Percentiles rank a stretch among this genome's conserved stretches.
Conservation (phyloP, 176 grass and related monocot genomes). For the Eleusine indica region DNA sequence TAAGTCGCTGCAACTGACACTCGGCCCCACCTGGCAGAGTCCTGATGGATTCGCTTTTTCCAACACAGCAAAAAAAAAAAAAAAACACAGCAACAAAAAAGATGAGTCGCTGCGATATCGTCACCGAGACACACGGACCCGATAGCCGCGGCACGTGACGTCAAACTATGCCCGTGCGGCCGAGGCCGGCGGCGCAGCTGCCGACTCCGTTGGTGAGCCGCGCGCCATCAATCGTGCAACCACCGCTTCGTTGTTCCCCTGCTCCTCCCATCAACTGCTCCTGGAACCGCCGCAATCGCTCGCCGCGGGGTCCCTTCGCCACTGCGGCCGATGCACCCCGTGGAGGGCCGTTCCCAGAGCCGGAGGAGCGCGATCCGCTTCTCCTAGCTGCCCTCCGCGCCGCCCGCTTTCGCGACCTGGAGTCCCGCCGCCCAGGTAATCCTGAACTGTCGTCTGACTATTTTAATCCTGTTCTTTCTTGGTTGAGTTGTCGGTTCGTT, state of each 20-base stretch:
- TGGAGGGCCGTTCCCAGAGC: constrained; percentile 1
- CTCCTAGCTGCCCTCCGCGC: constrained; percentile 41
- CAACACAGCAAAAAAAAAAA: no score
- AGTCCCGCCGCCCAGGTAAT: constrained; percentile 54
- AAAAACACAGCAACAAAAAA: neutral
- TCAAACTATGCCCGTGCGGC: constrained; percentile 25
- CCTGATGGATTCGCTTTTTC: no score
- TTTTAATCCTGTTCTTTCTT: neutral
- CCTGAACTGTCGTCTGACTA: neutral
- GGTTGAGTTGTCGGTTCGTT: neutral
- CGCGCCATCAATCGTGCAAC: neutral
- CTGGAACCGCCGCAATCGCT: neutral
- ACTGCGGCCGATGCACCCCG: neutral
- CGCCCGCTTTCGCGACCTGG: constrained; percentile 51
- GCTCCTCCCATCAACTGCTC: neutral
- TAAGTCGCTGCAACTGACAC: no score
- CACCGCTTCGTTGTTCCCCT: neutral
- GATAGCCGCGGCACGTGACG: neutral
- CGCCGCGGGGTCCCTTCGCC: neutral
- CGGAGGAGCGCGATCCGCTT: constrained; percentile 42
- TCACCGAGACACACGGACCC: neutral
- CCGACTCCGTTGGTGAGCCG: neutral
- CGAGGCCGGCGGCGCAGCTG: constrained; percentile 7
- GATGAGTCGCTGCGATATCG: neutral
- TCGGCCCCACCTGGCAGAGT: no score